Conservation (phyloP, 257 asterid species). For the Salvia splendens region DNA sequence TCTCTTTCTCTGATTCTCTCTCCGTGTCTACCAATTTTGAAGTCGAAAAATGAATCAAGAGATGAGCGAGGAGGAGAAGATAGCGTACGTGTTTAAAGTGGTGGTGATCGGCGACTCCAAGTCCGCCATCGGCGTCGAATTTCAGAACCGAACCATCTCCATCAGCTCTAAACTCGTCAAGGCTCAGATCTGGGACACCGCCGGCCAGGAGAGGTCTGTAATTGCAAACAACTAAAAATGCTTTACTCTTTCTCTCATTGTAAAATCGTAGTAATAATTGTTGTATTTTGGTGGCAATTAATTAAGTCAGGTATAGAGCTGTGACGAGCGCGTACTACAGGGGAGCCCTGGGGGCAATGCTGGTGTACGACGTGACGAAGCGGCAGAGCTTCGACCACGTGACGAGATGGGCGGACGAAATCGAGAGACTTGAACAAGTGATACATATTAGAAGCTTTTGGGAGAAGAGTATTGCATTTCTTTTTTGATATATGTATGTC, state of each 20-base stretch:
- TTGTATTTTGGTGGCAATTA: too few species aligned
- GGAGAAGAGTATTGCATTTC: too few species aligned
- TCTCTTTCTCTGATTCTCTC: too few species aligned
- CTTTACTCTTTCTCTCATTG: too few species aligned
- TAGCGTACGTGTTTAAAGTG: constrained; percentile 73
- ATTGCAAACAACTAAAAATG: too few species aligned
- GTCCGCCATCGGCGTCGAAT: constrained; percentile 82
- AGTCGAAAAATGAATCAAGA: constrained; percentile 43
- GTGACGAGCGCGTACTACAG: constrained; percentile 67
- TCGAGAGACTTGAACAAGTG: too few species aligned
- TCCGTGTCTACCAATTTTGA: neutral
- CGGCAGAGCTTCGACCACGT: constrained; percentile 63
- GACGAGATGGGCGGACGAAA: constrained; percentile 70
- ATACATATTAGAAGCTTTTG: too few species aligned
- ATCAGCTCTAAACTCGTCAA: constrained; percentile 65
- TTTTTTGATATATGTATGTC: too few species aligned
- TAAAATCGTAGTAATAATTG: too few species aligned
- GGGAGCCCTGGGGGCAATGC: constrained; percentile 51
- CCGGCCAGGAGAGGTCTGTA: constrained; percentile 73
- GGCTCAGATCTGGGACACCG: constrained; percentile 97
- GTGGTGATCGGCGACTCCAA: constrained; percentile 87
- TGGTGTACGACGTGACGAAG: constrained; percentile 66
- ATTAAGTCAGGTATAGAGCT: constrained; percentile 54
- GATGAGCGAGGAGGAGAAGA: constrained; percentile 47
- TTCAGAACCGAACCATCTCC: constrained; percentile 61